These are phyloP conservation scores for Trypanosomatidae sp. DNA, from an alignment of 208 protist species.

Conservation along the genomic window DNA sequence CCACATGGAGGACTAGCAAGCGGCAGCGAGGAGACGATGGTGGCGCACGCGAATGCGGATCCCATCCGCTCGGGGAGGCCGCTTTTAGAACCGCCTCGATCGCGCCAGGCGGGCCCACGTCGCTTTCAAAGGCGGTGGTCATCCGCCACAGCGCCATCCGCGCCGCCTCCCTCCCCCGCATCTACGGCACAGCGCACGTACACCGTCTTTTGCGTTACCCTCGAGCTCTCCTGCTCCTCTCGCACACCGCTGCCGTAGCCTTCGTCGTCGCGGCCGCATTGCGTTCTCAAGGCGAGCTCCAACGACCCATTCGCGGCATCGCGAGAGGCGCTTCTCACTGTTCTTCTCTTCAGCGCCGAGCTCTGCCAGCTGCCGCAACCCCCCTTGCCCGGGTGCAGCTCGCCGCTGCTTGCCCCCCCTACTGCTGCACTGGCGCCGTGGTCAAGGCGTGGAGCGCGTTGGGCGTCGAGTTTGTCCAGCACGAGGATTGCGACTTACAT, in stretches of 20 bases:
- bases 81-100: too few species aligned
- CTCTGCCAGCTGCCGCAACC: constrained; percentile 57
- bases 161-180: background rate
- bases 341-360: constrained; percentile 52
- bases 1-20: background rate
- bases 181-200: background rate
- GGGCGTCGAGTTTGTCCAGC: constrained; percentile 67
- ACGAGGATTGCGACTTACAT: constrained; percentile 91
- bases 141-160: too few species aligned
- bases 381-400: constrained; percentile 41
- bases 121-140: background rate
- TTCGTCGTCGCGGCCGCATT: constrained; percentile 8
- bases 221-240: background rate
- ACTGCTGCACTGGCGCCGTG: constrained; percentile 82
- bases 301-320: constrained; percentile 89
- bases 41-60: background rate
- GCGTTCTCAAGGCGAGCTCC: constrained; percentile 65
- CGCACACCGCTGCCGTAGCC: background rate
- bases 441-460: constrained; percentile 41
- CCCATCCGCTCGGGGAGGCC: background rate
- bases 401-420: constrained; percentile 79
- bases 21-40: background rate
- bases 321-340: constrained; percentile 55
- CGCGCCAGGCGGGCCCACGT: too few species aligned
- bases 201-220: background rate